These are phyloP conservation scores for Colletotrichum sp. DNA, from an alignment of 2,329 filamentous ascomycete genomes.

Conservation along the genomic window DNA sequence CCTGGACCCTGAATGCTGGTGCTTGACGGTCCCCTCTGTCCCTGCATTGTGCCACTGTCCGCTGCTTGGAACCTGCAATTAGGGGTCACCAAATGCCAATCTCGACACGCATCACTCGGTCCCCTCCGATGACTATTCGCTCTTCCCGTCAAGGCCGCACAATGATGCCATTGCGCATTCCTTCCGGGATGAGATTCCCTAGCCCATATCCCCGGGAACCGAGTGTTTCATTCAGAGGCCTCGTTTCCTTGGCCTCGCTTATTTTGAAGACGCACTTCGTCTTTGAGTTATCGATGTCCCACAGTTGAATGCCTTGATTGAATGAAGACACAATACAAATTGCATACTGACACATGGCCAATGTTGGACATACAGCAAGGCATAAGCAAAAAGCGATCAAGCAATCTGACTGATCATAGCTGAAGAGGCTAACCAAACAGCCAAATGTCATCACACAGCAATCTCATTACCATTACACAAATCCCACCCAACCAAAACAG, in stretches of 20 bases:
- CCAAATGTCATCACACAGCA: background rate
- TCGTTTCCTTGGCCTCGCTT: background rate
- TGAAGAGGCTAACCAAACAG: background rate
- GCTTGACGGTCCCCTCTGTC: background rate
- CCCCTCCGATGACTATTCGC: background rate
- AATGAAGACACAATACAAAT: background rate
- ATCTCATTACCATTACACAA: background rate
- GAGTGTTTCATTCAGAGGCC: background rate
- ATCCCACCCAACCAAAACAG: background rate
- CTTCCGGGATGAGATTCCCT: background rate
- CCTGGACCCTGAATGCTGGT: constrained; percentile 5
- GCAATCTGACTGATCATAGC: background rate
- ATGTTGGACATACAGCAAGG: background rate
- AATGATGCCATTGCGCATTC: constrained; percentile 3
- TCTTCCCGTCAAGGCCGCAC: background rate
- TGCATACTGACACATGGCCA: background rate
- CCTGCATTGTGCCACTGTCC: background rate
- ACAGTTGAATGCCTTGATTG: background rate
- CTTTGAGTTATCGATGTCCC: background rate
- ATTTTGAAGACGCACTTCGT: background rate
- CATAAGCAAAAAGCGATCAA: background rate
- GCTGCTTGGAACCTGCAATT: background rate
- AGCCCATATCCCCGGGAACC: background rate
- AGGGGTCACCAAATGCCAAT: background rate
- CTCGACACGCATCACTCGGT: background rate